Conservation (phyloP, 2,329 filamentous ascomycete genomes). For the Penicillium sp. region DNA sequence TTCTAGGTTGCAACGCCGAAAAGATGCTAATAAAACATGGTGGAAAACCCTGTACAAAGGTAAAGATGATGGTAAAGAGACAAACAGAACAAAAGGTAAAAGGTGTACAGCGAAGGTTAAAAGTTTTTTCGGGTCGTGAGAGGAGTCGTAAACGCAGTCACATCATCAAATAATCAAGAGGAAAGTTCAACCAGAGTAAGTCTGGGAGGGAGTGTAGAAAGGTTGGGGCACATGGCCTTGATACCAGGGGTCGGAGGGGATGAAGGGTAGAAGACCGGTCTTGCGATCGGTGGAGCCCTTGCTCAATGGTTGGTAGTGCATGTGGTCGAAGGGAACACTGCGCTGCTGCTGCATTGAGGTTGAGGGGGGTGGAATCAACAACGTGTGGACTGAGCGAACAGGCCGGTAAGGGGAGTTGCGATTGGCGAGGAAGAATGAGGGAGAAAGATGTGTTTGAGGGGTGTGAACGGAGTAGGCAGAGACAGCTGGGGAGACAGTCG, state of each 20-base stretch:
- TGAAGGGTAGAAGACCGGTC: constrained; percentile 66
- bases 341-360: constrained; percentile 75
- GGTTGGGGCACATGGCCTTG: constrained; percentile 33
- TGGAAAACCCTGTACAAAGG: constrained; percentile 14
- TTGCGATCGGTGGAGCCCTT: constrained; percentile 65
- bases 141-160: constrained; percentile 27
- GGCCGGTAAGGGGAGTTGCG: constrained; percentile 91
- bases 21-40: constrained; percentile 15
- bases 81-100: constrained; percentile 3
- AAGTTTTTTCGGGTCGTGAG: constrained; percentile 20
- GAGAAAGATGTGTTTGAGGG: constrained; percentile 73
- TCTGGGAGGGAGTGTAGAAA: constrained; percentile 30
- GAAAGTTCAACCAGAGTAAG: constrained; percentile 27
- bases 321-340: constrained; percentile 64
- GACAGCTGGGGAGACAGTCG: constrained; percentile 66
- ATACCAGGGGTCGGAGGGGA: constrained; percentile 47
- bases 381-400: constrained; percentile 81
- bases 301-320: constrained; percentile 80
- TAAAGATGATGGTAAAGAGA: constrained; percentile 2
- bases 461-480: constrained; percentile 62
- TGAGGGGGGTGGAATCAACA: constrained; percentile 85
- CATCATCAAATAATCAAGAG: constrained; percentile 23
- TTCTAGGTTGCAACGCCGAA: constrained; percentile 20
- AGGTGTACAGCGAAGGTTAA: constrained; percentile 22
- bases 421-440: constrained; percentile 82